phyloP scores from a whole-genome alignment of 1,284 basidiomycete species.

The Paramarasmius palmivorus region DNA sequence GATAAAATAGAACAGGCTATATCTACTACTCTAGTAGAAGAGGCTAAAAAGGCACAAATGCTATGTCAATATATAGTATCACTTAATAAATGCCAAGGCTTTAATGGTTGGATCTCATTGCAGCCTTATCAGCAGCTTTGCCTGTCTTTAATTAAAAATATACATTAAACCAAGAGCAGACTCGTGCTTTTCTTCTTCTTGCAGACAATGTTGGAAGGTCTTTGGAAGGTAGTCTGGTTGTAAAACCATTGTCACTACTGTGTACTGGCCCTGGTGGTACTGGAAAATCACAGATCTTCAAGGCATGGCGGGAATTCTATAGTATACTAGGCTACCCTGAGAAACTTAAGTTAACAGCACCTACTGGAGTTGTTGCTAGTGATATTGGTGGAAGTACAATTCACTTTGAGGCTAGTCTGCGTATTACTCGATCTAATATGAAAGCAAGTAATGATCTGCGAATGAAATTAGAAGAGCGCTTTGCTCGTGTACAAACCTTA shows the following conservation, averaged over 20 bases:
- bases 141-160: not conserved
- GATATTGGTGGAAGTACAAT: conserved; percentile 7
- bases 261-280: conserved; percentile 6
- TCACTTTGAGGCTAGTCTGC: conserved; percentile 2
- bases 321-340: not conserved
- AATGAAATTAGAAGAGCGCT: not conserved
- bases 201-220: not conserved
- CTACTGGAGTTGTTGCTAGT: conserved; percentile 8
- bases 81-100: too few species aligned
- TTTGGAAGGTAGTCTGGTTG: too few species aligned
- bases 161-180: not conserved
- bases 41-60: too few species aligned
- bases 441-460: not conserved
- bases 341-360: not conserved
- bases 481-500: not conserved
- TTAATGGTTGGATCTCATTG: not conserved
- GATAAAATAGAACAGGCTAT: too few species aligned
- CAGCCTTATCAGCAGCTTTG: not conserved
- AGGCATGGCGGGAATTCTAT: conserved; percentile 6
- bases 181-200: not conserved
- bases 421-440: conserved; percentile 1
- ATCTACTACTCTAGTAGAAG: too few species aligned
- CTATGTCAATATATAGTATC: too few species aligned
- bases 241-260: not conserved
- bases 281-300: conserved; percentile 7